Evolutionary conservation across 805 yeast species (phyloP), one percentile per base, ranked within the genome.

Genomic region (Metschnikowia continentalis): DNA sequence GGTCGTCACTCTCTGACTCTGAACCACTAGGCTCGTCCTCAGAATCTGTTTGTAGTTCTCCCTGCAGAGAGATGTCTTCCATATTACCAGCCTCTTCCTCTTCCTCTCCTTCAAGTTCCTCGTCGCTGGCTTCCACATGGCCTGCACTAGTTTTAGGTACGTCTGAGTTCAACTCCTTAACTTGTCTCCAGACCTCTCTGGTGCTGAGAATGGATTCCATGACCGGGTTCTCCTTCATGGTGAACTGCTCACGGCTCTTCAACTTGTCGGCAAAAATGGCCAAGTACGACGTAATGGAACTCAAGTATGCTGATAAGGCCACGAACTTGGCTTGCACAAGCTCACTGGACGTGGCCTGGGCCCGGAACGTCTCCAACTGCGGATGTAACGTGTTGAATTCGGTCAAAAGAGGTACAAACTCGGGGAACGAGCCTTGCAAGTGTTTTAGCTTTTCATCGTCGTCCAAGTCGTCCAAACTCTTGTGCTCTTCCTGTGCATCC

Each of bases 181-280:
- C 96, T 61, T 87, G 91, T 63, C 94, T 80, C 96, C 97, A 91
- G 15, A 88, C 77, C 62, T 92, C 97, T 57, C 95, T 79, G 2
- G 94, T 77, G 48, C 86, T 83, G 48, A 92, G 71, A 33, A 92
- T 84, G 30, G 86, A 80, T 61, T 88, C 90, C 97, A 94, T 92
- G 1, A 92, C 85, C 2, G 92, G 87, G 57, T 87, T 92, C 50
- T 89, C 95, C 60, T 89, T 90, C 86, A 91, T 83, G 33, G 74
- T 65, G 54, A 83, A 79, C 3, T 76, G 72, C 47, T 82, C 86
- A 26, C 81, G 84, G 20, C 72, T 72, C 41, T 72, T 68, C 37
- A 84, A 62, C 42, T 80, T 77, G 36, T 82, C 82, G 15, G 80
- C 68, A 55, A 92, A 81, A 14, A 94, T 64, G 3, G 96, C 86